Base-by-base conservation (phyloP, 2,329 filamentous ascomycete genomes). In the Diaporthe humulicola region DNA sequence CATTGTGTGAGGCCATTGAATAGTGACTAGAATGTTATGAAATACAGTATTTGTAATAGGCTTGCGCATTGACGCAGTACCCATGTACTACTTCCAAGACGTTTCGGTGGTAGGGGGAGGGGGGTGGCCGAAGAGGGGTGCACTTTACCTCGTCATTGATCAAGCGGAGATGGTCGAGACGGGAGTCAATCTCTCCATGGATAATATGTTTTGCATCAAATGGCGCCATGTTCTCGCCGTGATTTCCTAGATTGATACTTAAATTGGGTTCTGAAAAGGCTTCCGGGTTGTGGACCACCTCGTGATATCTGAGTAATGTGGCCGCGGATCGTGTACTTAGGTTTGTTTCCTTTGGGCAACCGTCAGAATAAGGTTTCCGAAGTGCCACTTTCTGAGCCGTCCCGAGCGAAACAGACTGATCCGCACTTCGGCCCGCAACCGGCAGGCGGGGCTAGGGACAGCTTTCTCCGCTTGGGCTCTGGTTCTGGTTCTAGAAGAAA, bases 71-170 rank as follows among this genome's bases (percentile, higher is more conserved):
- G 28, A 36, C 42, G 10, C 3, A 19, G 36, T 15, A 2, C 28
- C 6, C n/a, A 14, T 7, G 10, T 4, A 36, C 25, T 33, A 25
- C n/a, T 3, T 28, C 15, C 40, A 28, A 28, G 58, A 14, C 10
- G 38, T 9, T 19, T 12, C 19, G 22, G 9, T 17, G 15, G n/a
- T 28, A 14, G 25, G 57, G 8, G 12, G 36, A 17, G 61, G 9
- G 45, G 22, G 30, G 45, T 12, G 22, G 30, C 22, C 45, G 5
- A 9, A 50, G 1, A 4, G 22, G 22, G n/a, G 12, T 28, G 19
- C 28, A 69, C 60, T 28, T 30, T 52, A 69, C 60, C 38, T 48
- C 64, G 38, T 73, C 60, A 28, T 81, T 82, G 73, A 82, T 76
- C 56, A 70, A 60, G 42, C 70, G 75, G 75, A 81, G 78, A 56